Evolutionary conservation across 768 basidiomycete genomes (phyloP).

Genomic region (Daedaleopsis nitida): DNA sequence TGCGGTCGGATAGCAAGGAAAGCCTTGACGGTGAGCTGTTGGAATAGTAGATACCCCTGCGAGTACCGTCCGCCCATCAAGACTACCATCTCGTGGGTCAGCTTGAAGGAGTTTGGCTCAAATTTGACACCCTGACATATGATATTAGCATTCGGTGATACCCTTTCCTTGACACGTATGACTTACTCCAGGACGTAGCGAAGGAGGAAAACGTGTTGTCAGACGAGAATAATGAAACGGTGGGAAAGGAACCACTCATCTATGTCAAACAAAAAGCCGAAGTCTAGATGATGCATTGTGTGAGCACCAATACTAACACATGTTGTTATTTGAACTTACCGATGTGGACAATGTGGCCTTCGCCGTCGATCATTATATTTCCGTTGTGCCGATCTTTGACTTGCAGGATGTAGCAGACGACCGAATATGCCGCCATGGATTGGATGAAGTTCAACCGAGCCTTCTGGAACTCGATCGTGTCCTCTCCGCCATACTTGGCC

Average conservation of each 20-base stretch:
- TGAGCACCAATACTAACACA: not conserved
- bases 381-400: slow-evolving; percentile 99
- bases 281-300: slow-evolving; percentile 53
- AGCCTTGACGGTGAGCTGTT: slow-evolving; percentile 91
- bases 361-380: slow-evolving; percentile 99
- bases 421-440: slow-evolving; percentile 98
- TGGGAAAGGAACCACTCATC: slow-evolving; percentile 63
- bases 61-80: slow-evolving; percentile 96
- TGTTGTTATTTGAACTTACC: slow-evolving; percentile 49
- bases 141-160: not conserved
- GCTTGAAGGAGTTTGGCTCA: slow-evolving; percentile 96
- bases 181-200: slow-evolving; percentile 72
- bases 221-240: slow-evolving; percentile 29
- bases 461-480: slow-evolving; percentile 86
- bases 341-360: slow-evolving; percentile 95
- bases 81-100: slow-evolving; percentile 98
- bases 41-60: slow-evolving; percentile 93
- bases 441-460: slow-evolving; percentile 97
- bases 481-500: slow-evolving; percentile 88
- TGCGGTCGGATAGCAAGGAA: slow-evolving; percentile 97
- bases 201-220: slow-evolving; percentile 16
- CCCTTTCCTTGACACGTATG: not conserved
- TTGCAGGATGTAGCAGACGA: slow-evolving; percentile 96
- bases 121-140: slow-evolving; percentile 88
- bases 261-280: slow-evolving; percentile 97